phyloP scores from a whole-genome alignment of 345 rosid genomes.

The Acer saccharum region DNA sequence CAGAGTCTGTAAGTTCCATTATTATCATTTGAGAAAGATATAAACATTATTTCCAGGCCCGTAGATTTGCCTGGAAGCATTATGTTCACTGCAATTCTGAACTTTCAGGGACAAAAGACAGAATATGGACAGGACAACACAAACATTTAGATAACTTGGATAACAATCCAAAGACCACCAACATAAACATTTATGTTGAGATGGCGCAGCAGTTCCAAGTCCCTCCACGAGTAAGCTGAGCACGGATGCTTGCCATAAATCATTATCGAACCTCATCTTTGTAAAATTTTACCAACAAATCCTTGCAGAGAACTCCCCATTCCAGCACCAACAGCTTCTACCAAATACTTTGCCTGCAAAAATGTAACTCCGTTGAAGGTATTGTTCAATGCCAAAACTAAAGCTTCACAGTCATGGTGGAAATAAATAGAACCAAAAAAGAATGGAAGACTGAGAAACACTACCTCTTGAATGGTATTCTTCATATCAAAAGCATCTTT shows the following conservation, averaged over 20 bases:
- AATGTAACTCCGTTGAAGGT: slow-evolving; percentile 13
- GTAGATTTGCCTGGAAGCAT: not conserved
- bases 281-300: slow-evolving; percentile 56
- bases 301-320: slow-evolving; percentile 87
- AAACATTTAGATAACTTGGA: not conserved
- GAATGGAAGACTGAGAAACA: slow-evolving; percentile 7
- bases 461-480: slow-evolving; percentile 89
- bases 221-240: not conserved
- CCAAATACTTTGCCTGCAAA: slow-evolving; percentile 84
- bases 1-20: not conserved
- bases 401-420: not conserved
- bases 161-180: not conserved
- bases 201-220: not conserved
- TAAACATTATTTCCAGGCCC: not conserved
- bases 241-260: not conserved
- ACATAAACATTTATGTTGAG: not conserved
- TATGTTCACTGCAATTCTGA: not conserved
- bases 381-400: not conserved
- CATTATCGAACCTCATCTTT: slow-evolving; percentile 24
- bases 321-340: slow-evolving; percentile 86
- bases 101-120: not conserved
- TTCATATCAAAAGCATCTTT: slow-evolving; percentile 90
- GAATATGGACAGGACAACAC: not conserved
- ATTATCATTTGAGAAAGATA: not conserved
- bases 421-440: slow-evolving; percentile 11